Evolutionary conservation across 2,329 filamentous ascomycete species (phyloP).

Genomic region (Madurella fahalii): DNA sequence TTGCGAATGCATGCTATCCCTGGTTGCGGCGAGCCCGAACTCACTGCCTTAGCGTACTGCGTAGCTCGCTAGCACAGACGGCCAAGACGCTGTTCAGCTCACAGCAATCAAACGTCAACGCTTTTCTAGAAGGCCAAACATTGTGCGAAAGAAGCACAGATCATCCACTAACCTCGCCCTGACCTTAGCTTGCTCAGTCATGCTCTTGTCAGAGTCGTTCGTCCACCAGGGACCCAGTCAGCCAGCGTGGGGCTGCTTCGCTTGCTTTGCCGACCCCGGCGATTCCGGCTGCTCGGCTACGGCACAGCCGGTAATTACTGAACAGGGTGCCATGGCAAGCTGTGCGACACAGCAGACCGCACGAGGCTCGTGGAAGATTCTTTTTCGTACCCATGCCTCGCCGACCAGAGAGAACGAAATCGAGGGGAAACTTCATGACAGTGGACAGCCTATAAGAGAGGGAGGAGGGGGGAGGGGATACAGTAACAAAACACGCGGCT

Average conservation of each 20-base stretch:
- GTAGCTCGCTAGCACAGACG: neutral
- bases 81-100: constrained; percentile 4
- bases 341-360: constrained; percentile 4
- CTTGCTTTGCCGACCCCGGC: constrained; percentile 13
- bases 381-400: too few relatives aligned
- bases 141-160: too few relatives aligned
- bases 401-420: too few relatives aligned
- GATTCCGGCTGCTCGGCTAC: constrained; percentile 23
- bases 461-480: too few relatives aligned
- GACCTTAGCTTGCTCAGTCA: neutral
- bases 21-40: neutral
- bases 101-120: neutral
- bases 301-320: constrained; percentile 20
- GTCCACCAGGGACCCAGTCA: constrained; percentile 1
- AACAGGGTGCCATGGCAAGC: neutral
- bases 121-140: constrained; percentile 9
- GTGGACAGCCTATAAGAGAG: too few relatives aligned
- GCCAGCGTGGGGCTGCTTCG: constrained; percentile 5
- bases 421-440: too few relatives aligned
- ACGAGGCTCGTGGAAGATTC: too few relatives aligned
- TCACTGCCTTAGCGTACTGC: neutral
- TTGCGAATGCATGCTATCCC: neutral
- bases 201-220: constrained; percentile 4
- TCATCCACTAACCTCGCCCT: too few relatives aligned
- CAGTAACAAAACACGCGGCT: neutral